Base-by-base conservation (phyloP, 345 rosid species). In the Pseudoturritis turrita region DNA sequence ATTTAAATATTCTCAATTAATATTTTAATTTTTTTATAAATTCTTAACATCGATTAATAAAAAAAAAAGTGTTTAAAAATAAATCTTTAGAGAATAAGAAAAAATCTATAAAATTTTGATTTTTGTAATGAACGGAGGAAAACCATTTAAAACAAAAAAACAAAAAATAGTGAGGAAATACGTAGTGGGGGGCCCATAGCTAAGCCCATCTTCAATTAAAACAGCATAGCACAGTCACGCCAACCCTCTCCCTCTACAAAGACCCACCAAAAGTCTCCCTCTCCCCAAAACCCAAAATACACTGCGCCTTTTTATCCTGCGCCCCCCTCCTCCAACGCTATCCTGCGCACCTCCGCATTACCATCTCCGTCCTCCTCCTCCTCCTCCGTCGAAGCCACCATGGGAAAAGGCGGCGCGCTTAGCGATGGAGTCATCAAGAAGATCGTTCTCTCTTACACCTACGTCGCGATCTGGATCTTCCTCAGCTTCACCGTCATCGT, bases 401-500 rank as follows among this genome's bases (percentile, higher is more conserved):
- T 93, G 98, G 97, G 97, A 15, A 93, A 85, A 80, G 98, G 96
- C 57, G 94, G 97, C 29, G 82, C 89, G 28, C 79, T 94, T 13
- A 89, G 96, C 89, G 96, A 89, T 65, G 77, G 95, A 65, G 91
- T 91, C 35, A 46, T 94, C 77, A 89, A 83, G 82, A 89, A 91
- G 87, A 89, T 94, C 89, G 60, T 94, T 60, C 92, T 94, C 21
- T 90, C 98, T 33, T 94, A 94, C 92, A 73, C 91, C 47, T 94
- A 94, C 76, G 98, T 94, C 0, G 90, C 85, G 53, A 80, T 90
- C 76, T 93, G 98, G 98, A 90, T 93, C 92, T 93, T 90, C 96
- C 95, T 94, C 31, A 85, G 91, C 79, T 94, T 94, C 90, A 91
- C 97, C 28, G 98, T 94, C 54, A 94, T 94, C 82, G 98, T 93